phyloP scores from a whole-genome alignment of 2,329 filamentous ascomycete species.

The Sporothrix euskadiensis region DNA sequence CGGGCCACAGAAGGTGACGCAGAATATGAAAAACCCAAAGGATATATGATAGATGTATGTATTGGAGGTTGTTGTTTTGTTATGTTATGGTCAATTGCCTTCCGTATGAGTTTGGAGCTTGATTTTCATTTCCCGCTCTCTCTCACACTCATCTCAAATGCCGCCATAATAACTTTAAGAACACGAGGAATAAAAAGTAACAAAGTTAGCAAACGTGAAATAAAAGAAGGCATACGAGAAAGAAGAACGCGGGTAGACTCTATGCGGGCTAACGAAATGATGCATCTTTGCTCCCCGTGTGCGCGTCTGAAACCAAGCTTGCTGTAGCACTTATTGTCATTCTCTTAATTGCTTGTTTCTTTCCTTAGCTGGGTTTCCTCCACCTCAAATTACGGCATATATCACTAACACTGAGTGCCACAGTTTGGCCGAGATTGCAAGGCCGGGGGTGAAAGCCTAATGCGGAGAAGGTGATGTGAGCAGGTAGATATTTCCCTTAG shows the following conservation, averaged over 20 bases:
- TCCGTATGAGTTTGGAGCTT: not conserved
- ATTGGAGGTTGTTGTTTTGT: not conserved
- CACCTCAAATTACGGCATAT: not conserved
- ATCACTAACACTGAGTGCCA: not conserved
- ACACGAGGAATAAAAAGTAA: not conserved
- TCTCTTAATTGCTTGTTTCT: not conserved
- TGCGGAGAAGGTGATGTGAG: not conserved
- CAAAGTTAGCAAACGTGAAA: not conserved
- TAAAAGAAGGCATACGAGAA: not conserved
- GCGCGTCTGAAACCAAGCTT: not conserved
- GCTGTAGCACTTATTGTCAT: not conserved
- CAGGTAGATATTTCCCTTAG: not conserved
- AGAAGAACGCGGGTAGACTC: conserved; percentile 15
- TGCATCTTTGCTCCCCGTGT: not conserved
- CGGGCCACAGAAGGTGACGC: conserved; percentile 1
- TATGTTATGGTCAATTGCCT: not conserved
- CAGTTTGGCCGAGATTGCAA: not conserved
- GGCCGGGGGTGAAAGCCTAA: not conserved
- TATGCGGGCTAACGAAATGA: conserved; percentile 20
- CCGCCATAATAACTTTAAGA: not conserved
- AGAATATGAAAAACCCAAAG: not conserved
- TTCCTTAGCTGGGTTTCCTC: not conserved
- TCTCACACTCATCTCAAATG: not conserved
- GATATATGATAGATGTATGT: not conserved
- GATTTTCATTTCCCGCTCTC: not conserved